phyloP scores from a whole-genome alignment of 129 eudicot genomes.

The Daucus carota region DH1_v3.0 NC_030382.2:45164001-45164500 shows the following conservation, averaged over 20 bases:
- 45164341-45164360: neutral
- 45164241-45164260: conserved; percentile 43
- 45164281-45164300: conserved; percentile 3
- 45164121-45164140: conserved; percentile 60
- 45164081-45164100: conserved; percentile 47
- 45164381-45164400: neutral
- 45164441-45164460: neutral
- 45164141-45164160: conserved; percentile 29
- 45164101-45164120: conserved; percentile 26
- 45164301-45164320: neutral
- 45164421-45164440: neutral
- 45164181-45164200: conserved; percentile 55
- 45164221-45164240: conserved; percentile 30
- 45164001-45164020: neutral
- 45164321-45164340: neutral
- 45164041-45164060: neutral
- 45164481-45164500: no score
- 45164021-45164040: neutral
- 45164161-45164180: conserved; percentile 38
- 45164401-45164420: neutral
- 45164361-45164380: neutral
- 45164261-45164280: conserved; percentile 45
- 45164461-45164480: neutral
- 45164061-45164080: neutral
- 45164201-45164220: conserved; percentile 23